phyloP scores from a whole-genome alignment of 2,329 filamentous ascomycete species.

The Botryotinia convoluta region DNA sequence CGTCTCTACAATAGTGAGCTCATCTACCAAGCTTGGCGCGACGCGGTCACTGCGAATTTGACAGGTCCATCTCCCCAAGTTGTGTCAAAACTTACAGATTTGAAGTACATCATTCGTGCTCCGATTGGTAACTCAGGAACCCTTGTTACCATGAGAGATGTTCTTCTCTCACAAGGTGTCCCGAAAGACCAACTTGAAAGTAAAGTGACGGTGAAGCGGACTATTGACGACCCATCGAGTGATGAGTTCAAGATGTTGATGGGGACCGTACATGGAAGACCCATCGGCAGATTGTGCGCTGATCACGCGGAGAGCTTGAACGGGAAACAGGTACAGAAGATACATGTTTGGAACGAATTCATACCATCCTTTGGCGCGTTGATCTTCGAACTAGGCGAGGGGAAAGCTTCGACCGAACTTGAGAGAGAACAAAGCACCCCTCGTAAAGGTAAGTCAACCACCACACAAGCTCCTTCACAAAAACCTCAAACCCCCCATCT shows the following conservation, averaged over 20 bases:
- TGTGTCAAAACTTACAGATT: not conserved
- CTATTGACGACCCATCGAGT: not conserved
- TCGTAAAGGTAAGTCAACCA: not conserved
- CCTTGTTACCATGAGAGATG: not conserved
- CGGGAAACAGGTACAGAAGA: not conserved
- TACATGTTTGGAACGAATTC: not conserved
- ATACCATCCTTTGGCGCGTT: not conserved
- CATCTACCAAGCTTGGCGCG: slow-evolving; percentile 10
- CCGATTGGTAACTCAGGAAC: not conserved
- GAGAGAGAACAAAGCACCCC: not conserved
- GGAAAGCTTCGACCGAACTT: not conserved
- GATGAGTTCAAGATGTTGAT: not conserved
- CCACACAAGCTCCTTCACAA: not conserved
- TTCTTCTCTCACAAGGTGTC: not conserved
- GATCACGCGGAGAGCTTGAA: not conserved
- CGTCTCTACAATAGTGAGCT: not conserved
- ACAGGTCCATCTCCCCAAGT: not conserved
- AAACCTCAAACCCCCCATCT: not conserved
- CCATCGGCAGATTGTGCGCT: not conserved
- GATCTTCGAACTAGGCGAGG: not conserved
- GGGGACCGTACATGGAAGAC: not conserved
- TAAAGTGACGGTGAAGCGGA: not conserved
- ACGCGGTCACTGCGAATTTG: not conserved
- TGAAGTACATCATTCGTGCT: not conserved
- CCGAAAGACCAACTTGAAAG: accelerated